Conservation (phyloP, 1,284 basidiomycete species). For the Cutaneotrichosporon sp. region DNA sequence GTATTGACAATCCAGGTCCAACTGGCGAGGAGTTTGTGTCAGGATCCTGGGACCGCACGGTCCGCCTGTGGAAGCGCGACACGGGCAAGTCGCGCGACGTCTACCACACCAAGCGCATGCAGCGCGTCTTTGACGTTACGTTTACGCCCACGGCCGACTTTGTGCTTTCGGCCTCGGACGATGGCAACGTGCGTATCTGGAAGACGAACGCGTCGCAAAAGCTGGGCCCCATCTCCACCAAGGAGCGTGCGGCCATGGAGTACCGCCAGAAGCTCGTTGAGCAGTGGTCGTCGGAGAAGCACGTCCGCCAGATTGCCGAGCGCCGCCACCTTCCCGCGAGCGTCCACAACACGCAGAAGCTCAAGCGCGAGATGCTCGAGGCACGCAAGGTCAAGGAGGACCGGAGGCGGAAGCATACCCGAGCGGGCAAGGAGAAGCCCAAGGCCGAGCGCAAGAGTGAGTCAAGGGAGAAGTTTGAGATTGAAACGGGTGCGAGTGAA, state of each 20-base stretch:
- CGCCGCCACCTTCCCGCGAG: conserved; percentile 85
- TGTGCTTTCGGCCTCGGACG: conserved; percentile 91
- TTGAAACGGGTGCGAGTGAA: neutral
- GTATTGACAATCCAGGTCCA: conserved; percentile 56
- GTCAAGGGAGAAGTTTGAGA: conserved; percentile 21
- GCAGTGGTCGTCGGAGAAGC: conserved; percentile 81
- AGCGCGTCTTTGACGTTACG: conserved; percentile 64
- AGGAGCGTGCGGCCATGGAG: conserved; percentile 89
- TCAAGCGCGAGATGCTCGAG: conserved; percentile 93
- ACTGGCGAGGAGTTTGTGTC: conserved; percentile 96
- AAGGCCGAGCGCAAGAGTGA: conserved; percentile 82
- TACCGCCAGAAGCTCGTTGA: conserved; percentile 87
- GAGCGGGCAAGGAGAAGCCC: conserved; percentile 82
- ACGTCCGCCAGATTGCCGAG: conserved; percentile 81
- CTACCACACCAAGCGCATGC: conserved; percentile 99
- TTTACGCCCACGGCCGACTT: conserved; percentile 92
- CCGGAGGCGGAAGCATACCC: conserved; percentile 80
- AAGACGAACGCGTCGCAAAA: conserved; percentile 92
- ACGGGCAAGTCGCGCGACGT: conserved; percentile 81
- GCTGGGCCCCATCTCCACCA: conserved; percentile 85
- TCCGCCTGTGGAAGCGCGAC: conserved; percentile 90
- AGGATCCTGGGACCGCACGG: conserved; percentile 93
- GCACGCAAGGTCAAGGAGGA: conserved; percentile 90
- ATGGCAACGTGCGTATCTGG: conserved; percentile 97
- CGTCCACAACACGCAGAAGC: conserved; percentile 80